Conservation (phyloP, 495 filamentous ascomycete genomes). For the Neurospora hispaniola region DNA sequence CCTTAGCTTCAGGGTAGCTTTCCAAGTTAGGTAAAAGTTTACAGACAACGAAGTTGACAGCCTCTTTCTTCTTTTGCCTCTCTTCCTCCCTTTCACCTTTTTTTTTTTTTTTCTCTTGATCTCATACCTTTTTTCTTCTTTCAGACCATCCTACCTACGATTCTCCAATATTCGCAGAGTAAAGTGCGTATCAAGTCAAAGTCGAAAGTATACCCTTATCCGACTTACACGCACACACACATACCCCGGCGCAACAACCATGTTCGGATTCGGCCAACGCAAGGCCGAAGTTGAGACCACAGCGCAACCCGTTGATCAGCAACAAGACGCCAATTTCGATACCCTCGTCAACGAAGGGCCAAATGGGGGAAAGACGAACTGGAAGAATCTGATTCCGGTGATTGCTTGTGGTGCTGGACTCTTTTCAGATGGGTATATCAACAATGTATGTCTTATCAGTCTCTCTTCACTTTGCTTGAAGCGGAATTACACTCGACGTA, state of each 20-base stretch:
- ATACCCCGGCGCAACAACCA: neutral
- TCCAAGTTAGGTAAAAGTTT: neutral
- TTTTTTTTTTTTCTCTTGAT: neutral
- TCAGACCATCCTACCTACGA: neutral
- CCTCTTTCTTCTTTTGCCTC: neutral
- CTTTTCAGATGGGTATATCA: conserved; percentile 86
- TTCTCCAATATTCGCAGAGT: neutral
- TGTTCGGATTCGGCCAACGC: neutral
- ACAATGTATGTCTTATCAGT: conserved; percentile 41
- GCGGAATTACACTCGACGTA: neutral
- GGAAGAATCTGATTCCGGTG: conserved; percentile 30
- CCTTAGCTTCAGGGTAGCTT: neutral
- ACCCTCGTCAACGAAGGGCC: neutral
- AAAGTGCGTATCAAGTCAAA: neutral
- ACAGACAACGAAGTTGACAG: neutral
- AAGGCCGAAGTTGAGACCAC: neutral
- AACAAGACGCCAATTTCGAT: neutral
- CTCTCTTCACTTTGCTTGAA: neutral
- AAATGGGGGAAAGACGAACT: neutral
- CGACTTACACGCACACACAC: neutral
- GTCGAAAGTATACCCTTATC: neutral
- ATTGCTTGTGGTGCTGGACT: conserved; percentile 83
- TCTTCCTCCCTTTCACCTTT: neutral
- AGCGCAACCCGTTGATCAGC: neutral
- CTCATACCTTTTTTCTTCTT: neutral